phyloP scores from a whole-genome alignment of 2,329 filamentous ascomycete species.

The Hymenoscyphus occultus region DNA sequence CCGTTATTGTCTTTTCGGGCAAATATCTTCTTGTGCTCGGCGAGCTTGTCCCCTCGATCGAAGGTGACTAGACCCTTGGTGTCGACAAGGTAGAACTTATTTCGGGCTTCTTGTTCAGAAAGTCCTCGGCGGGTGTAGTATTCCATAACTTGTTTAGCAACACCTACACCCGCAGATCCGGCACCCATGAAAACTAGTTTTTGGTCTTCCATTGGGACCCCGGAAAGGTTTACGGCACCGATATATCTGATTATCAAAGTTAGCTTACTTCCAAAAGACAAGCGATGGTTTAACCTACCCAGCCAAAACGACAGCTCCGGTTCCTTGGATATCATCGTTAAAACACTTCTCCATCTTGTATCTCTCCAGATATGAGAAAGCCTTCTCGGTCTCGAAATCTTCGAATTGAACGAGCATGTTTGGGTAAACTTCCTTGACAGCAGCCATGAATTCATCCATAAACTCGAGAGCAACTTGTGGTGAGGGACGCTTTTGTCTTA shows the following conservation, averaged over 20 bases:
- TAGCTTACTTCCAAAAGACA: constrained; percentile 10
- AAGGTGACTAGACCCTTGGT: constrained; percentile 92
- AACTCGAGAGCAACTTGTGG: constrained; percentile 81
- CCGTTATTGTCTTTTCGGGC: constrained; percentile 62
- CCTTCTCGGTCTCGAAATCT: constrained; percentile 90
- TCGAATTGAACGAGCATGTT: constrained; percentile 83
- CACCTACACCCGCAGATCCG: constrained; percentile 91
- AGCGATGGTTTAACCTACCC: constrained; percentile 50
- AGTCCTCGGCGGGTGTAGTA: constrained; percentile 93
- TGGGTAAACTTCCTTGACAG: constrained; percentile 70
- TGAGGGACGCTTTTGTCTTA: constrained; percentile 76
- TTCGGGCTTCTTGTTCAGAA: constrained; percentile 79
- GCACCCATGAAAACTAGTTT: constrained; percentile 95
- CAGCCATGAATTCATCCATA: constrained; percentile 96
- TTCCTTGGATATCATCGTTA: constrained; percentile 98
- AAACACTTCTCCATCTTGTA: constrained; percentile 96
- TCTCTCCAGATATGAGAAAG: constrained; percentile 87
- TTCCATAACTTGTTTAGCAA: constrained; percentile 95
- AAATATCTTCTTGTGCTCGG: constrained; percentile 81
- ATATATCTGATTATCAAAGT: constrained; percentile 50
- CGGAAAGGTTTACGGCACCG: constrained; percentile 76
- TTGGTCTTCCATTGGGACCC: constrained; percentile 83
- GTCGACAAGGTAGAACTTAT: constrained; percentile 97
- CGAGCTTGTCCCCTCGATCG: constrained; percentile 90
- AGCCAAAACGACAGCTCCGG: constrained; percentile 88